Conservation (phyloP, 495 filamentous ascomycete genomes). For the Aspergillus incahuasiensis region DNA sequence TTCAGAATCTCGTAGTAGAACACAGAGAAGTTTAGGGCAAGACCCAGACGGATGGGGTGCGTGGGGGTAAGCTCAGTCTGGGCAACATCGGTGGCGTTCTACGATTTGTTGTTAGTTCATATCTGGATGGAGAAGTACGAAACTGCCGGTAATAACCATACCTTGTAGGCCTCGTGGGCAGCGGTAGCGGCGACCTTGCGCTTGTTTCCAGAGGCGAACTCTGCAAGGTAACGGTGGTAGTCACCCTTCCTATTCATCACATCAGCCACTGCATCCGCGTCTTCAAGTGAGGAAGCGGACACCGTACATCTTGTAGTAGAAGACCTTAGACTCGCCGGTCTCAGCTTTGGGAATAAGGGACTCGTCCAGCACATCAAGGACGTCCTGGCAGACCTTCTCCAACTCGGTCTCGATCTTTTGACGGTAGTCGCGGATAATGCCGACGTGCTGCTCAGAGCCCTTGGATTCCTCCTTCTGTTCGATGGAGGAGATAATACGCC, state of each 20-base stretch:
- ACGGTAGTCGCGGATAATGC: constrained; percentile 94
- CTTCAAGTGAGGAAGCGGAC: not conserved
- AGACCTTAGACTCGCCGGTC: constrained; percentile 98
- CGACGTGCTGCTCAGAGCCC: constrained; percentile 94
- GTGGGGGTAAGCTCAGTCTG: constrained; percentile 96
- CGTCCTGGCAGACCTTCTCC: constrained; percentile 97
- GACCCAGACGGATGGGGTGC: constrained; percentile 96
- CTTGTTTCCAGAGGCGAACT: constrained; percentile 98
- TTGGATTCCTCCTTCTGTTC: constrained; percentile 99
- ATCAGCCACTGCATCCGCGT: constrained; percentile 9
- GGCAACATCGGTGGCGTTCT: constrained; percentile 98
- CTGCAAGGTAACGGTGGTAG: constrained; percentile 98
- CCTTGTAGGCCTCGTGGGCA: constrained; percentile 99
- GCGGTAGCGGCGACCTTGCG: constrained; percentile 95
- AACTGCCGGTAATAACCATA: constrained; percentile 25
- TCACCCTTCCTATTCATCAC: constrained; percentile 84
- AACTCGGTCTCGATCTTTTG: constrained; percentile 98
- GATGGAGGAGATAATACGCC: constrained; percentile 99
- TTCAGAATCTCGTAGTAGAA: constrained; percentile 99
- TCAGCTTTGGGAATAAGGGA: constrained; percentile 96
- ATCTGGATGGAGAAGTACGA: constrained; percentile 1
- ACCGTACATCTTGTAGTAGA: constrained; percentile 99
- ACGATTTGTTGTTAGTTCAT: constrained; percentile 16
- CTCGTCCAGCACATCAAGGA: constrained; percentile 92
- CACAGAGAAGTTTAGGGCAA: constrained; percentile 98